A percentile compares a stretch with the other conserved stretches of the same genome.
Conservation (phyloP, 2,329 filamentous ascomycete genomes). For the Fusarium bulbicola region DNA sequence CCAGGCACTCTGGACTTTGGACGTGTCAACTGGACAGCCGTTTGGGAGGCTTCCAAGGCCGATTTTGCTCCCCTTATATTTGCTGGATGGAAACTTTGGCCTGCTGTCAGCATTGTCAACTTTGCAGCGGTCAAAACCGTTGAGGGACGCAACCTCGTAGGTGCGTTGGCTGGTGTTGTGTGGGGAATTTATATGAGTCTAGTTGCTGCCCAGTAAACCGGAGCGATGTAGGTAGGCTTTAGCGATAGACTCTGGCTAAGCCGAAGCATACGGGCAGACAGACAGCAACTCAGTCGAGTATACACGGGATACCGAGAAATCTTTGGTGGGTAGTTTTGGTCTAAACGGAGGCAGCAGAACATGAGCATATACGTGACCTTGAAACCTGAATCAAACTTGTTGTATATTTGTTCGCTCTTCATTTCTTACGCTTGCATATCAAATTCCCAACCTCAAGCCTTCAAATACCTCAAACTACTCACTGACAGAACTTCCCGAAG, state of each 20-base stretch:
- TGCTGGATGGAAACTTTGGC: constrained; percentile 77
- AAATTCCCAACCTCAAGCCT: neutral
- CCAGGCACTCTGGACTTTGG: constrained; percentile 55
- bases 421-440: neutral
- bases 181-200: constrained; percentile 83
- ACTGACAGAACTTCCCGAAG: neutral
- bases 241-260: neutral
- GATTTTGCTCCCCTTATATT: constrained; percentile 72
- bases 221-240: neutral
- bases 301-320: neutral
- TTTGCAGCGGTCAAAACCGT: constrained; percentile 76
- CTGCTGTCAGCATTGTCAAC: constrained; percentile 73
- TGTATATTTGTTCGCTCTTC: constrained; percentile 7
- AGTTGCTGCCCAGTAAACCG: constrained; percentile 51
- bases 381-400: neutral
- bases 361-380: neutral
- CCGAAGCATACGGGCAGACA: neutral
- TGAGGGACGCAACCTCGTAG: constrained; percentile 74
- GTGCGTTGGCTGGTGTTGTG: constrained; percentile 74
- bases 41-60: constrained; percentile 54
- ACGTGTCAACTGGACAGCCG: constrained; percentile 55
- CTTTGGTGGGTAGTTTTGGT: neutral
- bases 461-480: neutral
- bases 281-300: neutral
- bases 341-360: neutral